phyloP scores from a whole-genome alignment of 2,329 filamentous ascomycete species.

The Xylaria sp. region DNA sequence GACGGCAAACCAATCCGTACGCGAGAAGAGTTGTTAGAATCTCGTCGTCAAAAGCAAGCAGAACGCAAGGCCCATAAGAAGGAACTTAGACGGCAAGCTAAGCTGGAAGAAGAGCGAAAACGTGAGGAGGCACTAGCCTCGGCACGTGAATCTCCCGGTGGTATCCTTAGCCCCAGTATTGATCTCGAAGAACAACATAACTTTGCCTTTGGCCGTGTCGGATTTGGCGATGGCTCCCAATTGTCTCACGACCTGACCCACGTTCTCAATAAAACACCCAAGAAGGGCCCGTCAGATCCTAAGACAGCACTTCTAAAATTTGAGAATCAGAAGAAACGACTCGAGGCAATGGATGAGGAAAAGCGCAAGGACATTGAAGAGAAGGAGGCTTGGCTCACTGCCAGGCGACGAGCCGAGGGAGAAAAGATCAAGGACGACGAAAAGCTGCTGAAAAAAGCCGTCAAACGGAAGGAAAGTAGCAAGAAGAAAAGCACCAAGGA shows the following conservation, averaged over 20 bases:
- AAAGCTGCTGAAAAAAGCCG: conserved; percentile 86
- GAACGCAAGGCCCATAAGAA: conserved; percentile 90
- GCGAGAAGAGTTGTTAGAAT: conserved; percentile 91
- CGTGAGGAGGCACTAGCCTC: conserved; percentile 70
- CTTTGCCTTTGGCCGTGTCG: conserved; percentile 91
- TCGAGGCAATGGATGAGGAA: conserved; percentile 78
- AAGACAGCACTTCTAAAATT: conserved; percentile 85
- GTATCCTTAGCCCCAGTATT: conserved; percentile 66
- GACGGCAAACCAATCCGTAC: conserved; percentile 86
- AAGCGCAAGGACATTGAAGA: conserved; percentile 90
- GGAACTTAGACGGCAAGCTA: conserved; percentile 79
- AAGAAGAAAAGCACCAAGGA: conserved; percentile 94
- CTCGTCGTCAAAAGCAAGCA: conserved; percentile 86
- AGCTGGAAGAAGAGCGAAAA: conserved; percentile 79
- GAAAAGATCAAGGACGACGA: conserved; percentile 91
- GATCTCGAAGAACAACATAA: conserved; percentile 67
- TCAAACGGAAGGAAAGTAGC: conserved; percentile 89
- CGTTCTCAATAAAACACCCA: conserved; percentile 74
- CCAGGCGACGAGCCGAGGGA: conserved; percentile 87
- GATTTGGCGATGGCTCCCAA: conserved; percentile 86
- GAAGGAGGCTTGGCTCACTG: conserved; percentile 94
- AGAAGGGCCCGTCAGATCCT: conserved; percentile 85
- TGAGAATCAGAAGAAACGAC: conserved; percentile 85
- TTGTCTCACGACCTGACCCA: conserved; percentile 76
- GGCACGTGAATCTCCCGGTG: conserved; percentile 69